Evolutionary conservation across 2,329 filamentous ascomycete genomes (phyloP).

Genomic region (Trichoderma cornu-damae): DNA sequence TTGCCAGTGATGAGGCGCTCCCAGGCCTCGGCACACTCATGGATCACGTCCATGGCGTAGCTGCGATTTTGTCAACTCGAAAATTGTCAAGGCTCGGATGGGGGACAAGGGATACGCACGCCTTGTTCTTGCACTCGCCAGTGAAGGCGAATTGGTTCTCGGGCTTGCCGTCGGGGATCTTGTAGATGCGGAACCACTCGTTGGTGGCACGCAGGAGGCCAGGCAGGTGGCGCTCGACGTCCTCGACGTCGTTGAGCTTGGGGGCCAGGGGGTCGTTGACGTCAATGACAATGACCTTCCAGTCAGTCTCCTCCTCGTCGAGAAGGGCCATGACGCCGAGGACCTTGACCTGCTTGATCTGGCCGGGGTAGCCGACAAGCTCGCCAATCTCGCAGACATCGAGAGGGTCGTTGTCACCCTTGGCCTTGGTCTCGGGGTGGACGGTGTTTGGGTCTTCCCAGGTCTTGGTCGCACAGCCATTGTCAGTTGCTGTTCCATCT

Average conservation of each 20-base stretch:
- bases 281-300: constrained; percentile 99
- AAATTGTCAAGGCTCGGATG: neutral
- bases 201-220: constrained; percentile 96
- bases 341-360: constrained; percentile 99
- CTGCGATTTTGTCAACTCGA: constrained; percentile 36
- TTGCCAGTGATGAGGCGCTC: constrained; percentile 92
- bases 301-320: constrained; percentile 99
- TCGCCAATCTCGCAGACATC: constrained; percentile 99
- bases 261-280: constrained; percentile 92
- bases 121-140: constrained; percentile 99
- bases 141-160: constrained; percentile 99
- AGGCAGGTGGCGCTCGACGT: constrained; percentile 96
- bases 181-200: constrained; percentile 99
- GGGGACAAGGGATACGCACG: constrained; percentile 45
- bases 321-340: constrained; percentile 98
- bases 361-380: constrained; percentile 89
- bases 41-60: constrained; percentile 92
- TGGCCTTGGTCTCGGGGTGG: constrained; percentile 99
- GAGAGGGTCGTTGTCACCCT: constrained; percentile 98
- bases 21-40: constrained; percentile 95
- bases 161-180: constrained; percentile 99
- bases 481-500: neutral
- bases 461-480: constrained; percentile 54
- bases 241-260: constrained; percentile 98
- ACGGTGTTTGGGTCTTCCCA: constrained; percentile 97